Evolutionary conservation across 148 eudicot genomes (phyloP).

Genomic region (Nyssa sinensis): DNA sequence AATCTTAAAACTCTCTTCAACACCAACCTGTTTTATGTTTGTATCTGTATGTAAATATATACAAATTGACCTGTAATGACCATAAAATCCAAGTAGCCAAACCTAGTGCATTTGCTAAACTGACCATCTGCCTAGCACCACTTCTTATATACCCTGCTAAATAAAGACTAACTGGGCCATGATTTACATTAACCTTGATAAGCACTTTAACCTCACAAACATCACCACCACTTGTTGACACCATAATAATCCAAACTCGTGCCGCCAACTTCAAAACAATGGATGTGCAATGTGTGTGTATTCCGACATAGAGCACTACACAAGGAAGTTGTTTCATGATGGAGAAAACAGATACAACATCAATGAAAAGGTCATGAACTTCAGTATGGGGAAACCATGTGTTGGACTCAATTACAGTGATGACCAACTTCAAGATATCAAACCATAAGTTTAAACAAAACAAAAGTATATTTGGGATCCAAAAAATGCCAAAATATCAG

Average conservation of each 20-base stretch:
- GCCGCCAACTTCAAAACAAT: neutral
- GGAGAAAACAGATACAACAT: conserved; percentile 90
- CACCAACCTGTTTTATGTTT: neutral
- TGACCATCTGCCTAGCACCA: too few species aligned
- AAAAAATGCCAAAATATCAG: neutral
- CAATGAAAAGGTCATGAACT: conserved; percentile 78
- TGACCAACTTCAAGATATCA: conserved; percentile 47
- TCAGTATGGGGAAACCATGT: conserved; percentile 93
- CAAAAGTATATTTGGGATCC: neutral
- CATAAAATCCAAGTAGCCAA: too few species aligned
- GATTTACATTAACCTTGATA: too few species aligned
- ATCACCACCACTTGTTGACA: too few species aligned
- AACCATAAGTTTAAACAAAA: conserved; percentile 21
- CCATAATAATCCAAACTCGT: too few species aligned
- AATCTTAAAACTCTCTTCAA: neutral
- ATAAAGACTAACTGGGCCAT: too few species aligned
- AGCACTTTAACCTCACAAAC: too few species aligned
- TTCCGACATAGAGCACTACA: conserved; percentile 93
- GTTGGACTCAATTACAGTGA: conserved; percentile 71
- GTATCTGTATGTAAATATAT: neutral
- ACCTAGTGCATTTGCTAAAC: too few species aligned
- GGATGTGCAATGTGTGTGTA: conserved; percentile 42
- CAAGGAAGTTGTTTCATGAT: conserved; percentile 77
- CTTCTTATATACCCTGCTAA: too few species aligned
- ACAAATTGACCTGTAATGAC: neutral